Evolutionary conservation across 2,329 filamentous ascomycete species (phyloP), one percentile per base, ranked within the genome.

Genomic region (Ophiobolus disseminans): DNA sequence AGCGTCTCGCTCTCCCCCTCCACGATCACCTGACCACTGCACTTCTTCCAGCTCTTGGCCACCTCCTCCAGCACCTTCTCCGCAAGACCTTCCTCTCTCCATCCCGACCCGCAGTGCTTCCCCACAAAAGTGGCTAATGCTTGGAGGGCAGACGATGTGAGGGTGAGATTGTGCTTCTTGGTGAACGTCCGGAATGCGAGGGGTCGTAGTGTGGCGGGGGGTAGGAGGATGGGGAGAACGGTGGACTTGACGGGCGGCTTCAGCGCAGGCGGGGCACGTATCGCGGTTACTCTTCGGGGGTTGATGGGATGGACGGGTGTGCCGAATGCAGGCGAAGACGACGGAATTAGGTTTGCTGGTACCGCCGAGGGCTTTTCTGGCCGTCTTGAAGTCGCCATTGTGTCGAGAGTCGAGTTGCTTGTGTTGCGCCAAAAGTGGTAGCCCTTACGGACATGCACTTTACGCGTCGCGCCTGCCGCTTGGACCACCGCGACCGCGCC

Each of bases 101-200:
- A 99, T 86, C 87, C 91, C 48, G 92, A 92, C 25, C 94, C 94
- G 72, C 94, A 99, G 73, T 96, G 89, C 61, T 90, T 87, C 9
- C 94, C 95, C 43, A 99, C 88, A 72, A 99, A 99, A 1, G 84
- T 82, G 16, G 94, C 92, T 23, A 99, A 81, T 37, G 89, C 85
- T 71, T 93, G 87, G 4, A 99, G 78, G 0, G 94, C 91, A 0
- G 91, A 86, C 0, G 93, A 94, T 6, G 90, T 92, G 43, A 99
- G 84, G 0, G 92, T 97, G 46, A 99, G 80, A 62, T 93, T 95
- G 75, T 99, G 91, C 69, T 97, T 99, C 74, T 97, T 97, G 2
- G 94, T 99, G 60, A 99, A 96, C 0, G 90, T 95, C 37, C 94
- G 86, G 68, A 99, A 97, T 7, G 94, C 95, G 16, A 97, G 81